Evolutionary conservation across 495 filamentous ascomycete species (phyloP).

Genomic region (Penicillium canescens): DNA sequence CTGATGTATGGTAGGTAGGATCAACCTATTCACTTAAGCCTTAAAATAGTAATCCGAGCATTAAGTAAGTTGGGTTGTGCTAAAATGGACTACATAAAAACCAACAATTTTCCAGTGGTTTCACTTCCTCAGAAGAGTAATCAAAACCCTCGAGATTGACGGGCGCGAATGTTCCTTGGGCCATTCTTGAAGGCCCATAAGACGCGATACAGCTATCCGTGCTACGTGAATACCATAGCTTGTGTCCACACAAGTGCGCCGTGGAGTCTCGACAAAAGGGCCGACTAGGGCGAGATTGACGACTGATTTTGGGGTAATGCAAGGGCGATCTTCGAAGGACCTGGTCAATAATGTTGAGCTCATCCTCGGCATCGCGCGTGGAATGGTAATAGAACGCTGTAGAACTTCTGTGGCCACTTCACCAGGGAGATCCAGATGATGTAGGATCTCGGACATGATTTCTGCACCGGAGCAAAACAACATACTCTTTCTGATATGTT

Average conservation of each 20-base stretch:
- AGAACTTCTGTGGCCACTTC: not conserved
- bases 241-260: slow-evolving; percentile 6
- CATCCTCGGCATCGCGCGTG: slow-evolving; percentile 24
- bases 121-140: no score
- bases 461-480: slow-evolving; percentile 32
- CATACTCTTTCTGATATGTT: slow-evolving; percentile 25
- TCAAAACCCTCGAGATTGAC: no score
- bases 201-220: slow-evolving; percentile 5
- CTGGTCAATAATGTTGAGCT: slow-evolving; percentile 10
- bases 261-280: slow-evolving; percentile 13
- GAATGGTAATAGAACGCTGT: slow-evolving; percentile 8
- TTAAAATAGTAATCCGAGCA: no score
- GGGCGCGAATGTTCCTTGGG: not conserved
- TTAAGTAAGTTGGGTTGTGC: no score
- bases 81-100: no score
- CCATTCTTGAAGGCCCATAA: slow-evolving; percentile 3
- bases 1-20: no score
- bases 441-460: slow-evolving; percentile 29
- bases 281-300: slow-evolving; percentile 16
- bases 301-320: slow-evolving; percentile 5
- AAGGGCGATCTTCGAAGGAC: slow-evolving; percentile 5
- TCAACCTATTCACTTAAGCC: no score
- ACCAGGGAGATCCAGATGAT: slow-evolving; percentile 11
- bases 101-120: no score
- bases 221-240: slow-evolving; percentile 10